phyloP scores from a whole-genome alignment of 805 yeast genomes.

The Danielia oregonensis region DNA sequence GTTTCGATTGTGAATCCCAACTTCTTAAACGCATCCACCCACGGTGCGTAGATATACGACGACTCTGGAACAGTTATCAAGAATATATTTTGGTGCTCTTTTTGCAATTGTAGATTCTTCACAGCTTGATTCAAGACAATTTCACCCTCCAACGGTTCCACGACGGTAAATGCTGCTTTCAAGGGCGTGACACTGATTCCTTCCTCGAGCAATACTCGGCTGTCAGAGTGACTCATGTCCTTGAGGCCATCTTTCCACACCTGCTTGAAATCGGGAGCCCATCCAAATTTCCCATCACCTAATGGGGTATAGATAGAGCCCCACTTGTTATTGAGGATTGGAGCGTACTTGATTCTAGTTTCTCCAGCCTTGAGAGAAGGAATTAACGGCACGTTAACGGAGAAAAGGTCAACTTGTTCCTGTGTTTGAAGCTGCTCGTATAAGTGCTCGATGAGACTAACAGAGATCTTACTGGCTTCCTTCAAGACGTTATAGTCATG shows the following conservation, averaged over 20 bases:
- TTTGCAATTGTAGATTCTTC: background rate
- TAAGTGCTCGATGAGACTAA: conserved; percentile 59
- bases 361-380: conserved; percentile 45
- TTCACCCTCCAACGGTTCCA: conserved; percentile 54
- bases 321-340: conserved; percentile 84
- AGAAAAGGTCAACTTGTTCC: conserved; percentile 60
- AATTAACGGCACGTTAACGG: conserved; percentile 81
- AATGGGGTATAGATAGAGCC: conserved; percentile 49
- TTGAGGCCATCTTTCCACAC: conserved; percentile 52
- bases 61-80: conserved; percentile 36
- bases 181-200: conserved; percentile 53
- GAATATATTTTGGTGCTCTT: conserved; percentile 11
- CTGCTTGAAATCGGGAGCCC: conserved; percentile 80
- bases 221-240: conserved; percentile 55
- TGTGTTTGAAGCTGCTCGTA: conserved; percentile 52
- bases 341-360: conserved; percentile 68
- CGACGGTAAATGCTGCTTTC: conserved; percentile 63
- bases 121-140: conserved; percentile 33
- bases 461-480: conserved; percentile 66
- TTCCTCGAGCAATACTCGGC: conserved; percentile 62
- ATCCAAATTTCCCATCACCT: conserved; percentile 46
- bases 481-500: conserved; percentile 48
- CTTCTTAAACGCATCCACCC: conserved; percentile 33
- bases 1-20: conserved; percentile 24
- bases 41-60: conserved; percentile 42